Evolutionary conservation across 2,329 filamentous ascomycete genomes (phyloP).

Genomic region (Rhynchosporium secalis): DNA sequence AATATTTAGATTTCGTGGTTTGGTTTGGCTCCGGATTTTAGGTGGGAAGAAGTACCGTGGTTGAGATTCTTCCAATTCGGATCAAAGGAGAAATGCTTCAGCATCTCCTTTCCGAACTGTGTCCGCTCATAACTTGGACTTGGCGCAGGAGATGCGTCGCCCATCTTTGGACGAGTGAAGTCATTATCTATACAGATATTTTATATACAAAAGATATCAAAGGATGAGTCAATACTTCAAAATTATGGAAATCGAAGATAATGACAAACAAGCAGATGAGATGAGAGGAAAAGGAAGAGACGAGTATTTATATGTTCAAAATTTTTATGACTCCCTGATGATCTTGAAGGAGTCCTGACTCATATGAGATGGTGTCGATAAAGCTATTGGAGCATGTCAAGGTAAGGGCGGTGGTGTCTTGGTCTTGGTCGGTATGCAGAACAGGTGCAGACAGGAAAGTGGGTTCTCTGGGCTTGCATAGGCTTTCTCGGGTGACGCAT

Average conservation of each 20-base stretch:
- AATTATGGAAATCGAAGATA: background rate
- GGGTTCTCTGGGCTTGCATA: too few relatives aligned
- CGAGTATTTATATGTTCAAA: background rate
- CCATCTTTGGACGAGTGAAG: slow-evolving; percentile 23
- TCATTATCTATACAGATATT: background rate
- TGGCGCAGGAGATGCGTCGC: slow-evolving; percentile 26
- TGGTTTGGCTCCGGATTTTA: background rate
- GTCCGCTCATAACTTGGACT: slow-evolving; percentile 30
- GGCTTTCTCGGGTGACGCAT: too few relatives aligned
- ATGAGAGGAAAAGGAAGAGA: background rate
- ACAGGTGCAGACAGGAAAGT: too few relatives aligned
- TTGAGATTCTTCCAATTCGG: slow-evolving; percentile 40
- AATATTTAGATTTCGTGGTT: background rate
- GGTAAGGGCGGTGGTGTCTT: background rate
- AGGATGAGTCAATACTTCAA: too few relatives aligned
- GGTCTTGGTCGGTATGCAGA: background rate
- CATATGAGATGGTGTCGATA: background rate
- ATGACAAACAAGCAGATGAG: background rate
- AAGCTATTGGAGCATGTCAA: background rate
- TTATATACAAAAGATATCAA: too few relatives aligned
- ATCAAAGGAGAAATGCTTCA: slow-evolving; percentile 40
- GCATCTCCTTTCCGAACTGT: slow-evolving; percentile 40
- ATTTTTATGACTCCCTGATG: background rate
- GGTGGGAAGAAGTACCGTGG: slow-evolving; percentile 37
- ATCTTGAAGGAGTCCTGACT: slow-evolving; percentile 6